Evolutionary conservation across 129 eudicot genomes (phyloP), one percentile per base, ranked within the genome.

Genomic region (Scalesia atractyloides): DNA sequence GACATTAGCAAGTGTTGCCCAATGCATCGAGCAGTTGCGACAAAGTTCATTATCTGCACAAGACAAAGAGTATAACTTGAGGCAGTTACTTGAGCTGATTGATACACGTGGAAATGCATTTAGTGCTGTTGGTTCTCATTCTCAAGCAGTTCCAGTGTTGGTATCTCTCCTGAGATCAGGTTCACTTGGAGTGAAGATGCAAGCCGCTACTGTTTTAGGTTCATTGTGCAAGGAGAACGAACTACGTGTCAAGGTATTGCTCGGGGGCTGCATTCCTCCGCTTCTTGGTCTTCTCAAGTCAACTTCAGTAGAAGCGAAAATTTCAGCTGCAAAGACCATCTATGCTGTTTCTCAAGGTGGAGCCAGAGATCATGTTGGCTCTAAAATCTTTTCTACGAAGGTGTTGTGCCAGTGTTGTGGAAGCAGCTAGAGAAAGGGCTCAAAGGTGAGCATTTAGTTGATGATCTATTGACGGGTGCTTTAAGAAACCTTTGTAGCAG

Each of bases 321-420:
- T 95, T 82, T 91, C 99, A 37, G 84, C 96, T 68, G 99, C 97
- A 70, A 90, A 90, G 87, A 89, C 99, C 68, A 81, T 95, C 64
- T 80, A 88, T 74, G 97, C 99, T 37, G 99, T 95, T 76, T 95
- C 99, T 63, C 99, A 95, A 88, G 99, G 95, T 52, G 99, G 93
- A 46, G 87, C 89, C n/a, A 88, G 80, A 75, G 99, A 95, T 85
- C 99, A 95, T 44, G 96, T 95, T 60, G 97, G 99, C 36, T 95
- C 99, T 9, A 95, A 95, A 77, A 91, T 95, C 10, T 95, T 95
- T 76, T 95, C 97, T 14, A 95, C 34, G 99, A 95, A 86, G 97
- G 97, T 22, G 99, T 95, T 34, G 99, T 95, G 15, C 95, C 97
- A 34, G 99, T 85, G 62, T 73, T 95, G 16, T 95, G 97, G 99